A percentile compares a stretch with the other conserved stretches of the same genome.
These are phyloP conservation scores for Trypanosoma mega DNA, from an alignment of 208 protist species.

Conservation along the genomic window DNA sequence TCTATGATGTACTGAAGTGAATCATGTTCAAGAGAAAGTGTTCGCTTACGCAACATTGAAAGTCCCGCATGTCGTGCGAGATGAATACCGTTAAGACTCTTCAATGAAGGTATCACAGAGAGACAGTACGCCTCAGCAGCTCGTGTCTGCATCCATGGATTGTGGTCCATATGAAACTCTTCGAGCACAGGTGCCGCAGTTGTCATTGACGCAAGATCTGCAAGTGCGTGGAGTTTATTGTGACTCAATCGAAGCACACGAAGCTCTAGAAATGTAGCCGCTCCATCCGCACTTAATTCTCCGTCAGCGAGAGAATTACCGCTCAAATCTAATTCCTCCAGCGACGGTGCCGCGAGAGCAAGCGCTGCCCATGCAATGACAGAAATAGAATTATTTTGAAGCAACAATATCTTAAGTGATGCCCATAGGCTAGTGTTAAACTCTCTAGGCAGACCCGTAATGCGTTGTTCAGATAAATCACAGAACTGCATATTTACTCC, in stretches of 20 bases:
- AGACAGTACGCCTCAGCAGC: slow-evolving; percentile 25
- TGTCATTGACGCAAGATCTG: slow-evolving; percentile 38
- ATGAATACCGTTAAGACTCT: slow-evolving; percentile 21
- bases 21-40: slow-evolving; percentile 12
- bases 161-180: slow-evolving; percentile 54
- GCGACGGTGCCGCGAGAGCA: slow-evolving; percentile 37
- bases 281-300: slow-evolving; percentile 16
- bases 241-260: slow-evolving; percentile 46
- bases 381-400: slow-evolving; percentile 54
- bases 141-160: slow-evolving; percentile 52
- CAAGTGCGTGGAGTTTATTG: slow-evolving; percentile 45
- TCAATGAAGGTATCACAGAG: slow-evolving; percentile 20
- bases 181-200: slow-evolving; percentile 38
- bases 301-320: slow-evolving; percentile 35
- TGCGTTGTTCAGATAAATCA: slow-evolving; percentile 32
- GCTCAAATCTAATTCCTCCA: slow-evolving; percentile 56
- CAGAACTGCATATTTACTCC: slow-evolving; percentile 31
- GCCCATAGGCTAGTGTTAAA: slow-evolving; percentile 28
- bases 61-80: slow-evolving; percentile 14
- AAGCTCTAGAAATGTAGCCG: slow-evolving; percentile 23
- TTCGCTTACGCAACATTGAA: slow-evolving; percentile 12
- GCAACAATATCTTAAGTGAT: slow-evolving; percentile 44
- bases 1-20: slow-evolving; percentile 21
- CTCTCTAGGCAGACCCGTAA: slow-evolving; percentile 44
- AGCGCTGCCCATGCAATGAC: slow-evolving; percentile 54